Conservation (phyloP, 768 basidiomycete genomes). For the Rhizopogon roseolus region DNA sequence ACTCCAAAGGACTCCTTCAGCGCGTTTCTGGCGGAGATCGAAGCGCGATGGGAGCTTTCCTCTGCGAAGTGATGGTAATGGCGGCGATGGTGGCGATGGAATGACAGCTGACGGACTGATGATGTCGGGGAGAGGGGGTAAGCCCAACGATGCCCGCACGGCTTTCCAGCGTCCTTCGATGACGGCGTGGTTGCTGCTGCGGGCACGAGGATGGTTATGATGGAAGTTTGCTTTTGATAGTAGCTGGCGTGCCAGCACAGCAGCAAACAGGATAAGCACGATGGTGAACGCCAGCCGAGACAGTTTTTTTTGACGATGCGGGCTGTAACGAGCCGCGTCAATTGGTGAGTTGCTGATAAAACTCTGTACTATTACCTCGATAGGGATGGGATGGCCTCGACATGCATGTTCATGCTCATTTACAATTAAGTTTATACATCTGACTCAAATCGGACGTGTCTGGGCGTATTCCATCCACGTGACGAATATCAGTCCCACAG, state of each 20-base stretch:
- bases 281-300: slow-evolving; percentile 14
- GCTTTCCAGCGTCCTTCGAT: slow-evolving; percentile 29
- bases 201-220: neutral
- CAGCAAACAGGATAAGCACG: slow-evolving; percentile 18
- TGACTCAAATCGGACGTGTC: neutral
- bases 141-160: slow-evolving; percentile 25
- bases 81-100: neutral
- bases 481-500: slow-evolving; percentile 4
- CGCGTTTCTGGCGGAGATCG: slow-evolving; percentile 15
- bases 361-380: neutral
- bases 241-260: slow-evolving; percentile 13
- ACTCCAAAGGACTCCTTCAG: slow-evolving; percentile 6
- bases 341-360: neutral
- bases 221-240: neutral
- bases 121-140: slow-evolving; percentile 19
- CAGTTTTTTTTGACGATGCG: slow-evolving; percentile 9
- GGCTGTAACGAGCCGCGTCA: slow-evolving; percentile 18
- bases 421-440: neutral
- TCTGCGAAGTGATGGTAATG: neutral
- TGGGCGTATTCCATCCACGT: neutral
- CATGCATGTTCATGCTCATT: neutral
- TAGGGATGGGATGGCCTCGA: neutral
- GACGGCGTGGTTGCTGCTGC: neutral
- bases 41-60: slow-evolving; percentile 17
- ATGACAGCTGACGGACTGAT: slow-evolving; percentile 2